Evolutionary conservation across 2,329 filamentous ascomycete genomes (phyloP).

Genomic region (Penicillium sp.): DNA sequence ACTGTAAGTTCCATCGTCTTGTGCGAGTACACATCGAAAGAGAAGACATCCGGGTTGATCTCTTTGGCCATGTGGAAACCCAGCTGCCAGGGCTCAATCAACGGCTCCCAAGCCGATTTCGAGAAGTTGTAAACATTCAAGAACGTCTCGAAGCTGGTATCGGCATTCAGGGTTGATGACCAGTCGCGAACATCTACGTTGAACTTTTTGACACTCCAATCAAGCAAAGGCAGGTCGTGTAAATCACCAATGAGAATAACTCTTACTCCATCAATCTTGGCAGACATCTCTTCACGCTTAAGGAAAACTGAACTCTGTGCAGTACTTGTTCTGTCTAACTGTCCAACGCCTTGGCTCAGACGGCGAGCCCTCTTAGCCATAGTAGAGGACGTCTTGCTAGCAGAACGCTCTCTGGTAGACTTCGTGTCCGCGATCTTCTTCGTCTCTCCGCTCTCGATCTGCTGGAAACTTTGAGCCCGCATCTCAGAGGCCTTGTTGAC

Average conservation of each 20-base stretch:
- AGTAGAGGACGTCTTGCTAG: constrained; percentile 43
- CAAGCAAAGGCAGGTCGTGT: constrained; percentile 91
- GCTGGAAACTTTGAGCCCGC: constrained; percentile 55
- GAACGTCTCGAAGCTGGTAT: constrained; percentile 89
- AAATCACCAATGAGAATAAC: constrained; percentile 93
- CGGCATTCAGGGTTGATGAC: constrained; percentile 82
- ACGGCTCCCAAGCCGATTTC: constrained; percentile 95
- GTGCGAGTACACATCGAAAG: constrained; percentile 81
- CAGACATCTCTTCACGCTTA: constrained; percentile 76
- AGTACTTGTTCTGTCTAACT: constrained; percentile 38
- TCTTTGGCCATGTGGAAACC: constrained; percentile 84
- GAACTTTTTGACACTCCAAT: constrained; percentile 90
- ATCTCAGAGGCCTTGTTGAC: constrained; percentile 86
- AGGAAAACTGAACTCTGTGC: constrained; percentile 53
- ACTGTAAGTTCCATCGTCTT: constrained; percentile 90
- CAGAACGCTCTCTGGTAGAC: constrained; percentile 49
- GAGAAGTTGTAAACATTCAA: constrained; percentile 99
- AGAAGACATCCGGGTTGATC: constrained; percentile 69
- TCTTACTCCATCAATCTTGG: constrained; percentile 81
- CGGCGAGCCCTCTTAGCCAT: constrained; percentile 46
- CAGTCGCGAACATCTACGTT: constrained; percentile 82
- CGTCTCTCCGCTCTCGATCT: constrained; percentile 54
- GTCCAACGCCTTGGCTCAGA: constrained; percentile 45
- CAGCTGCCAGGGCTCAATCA: constrained; percentile 96
- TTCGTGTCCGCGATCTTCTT: constrained; percentile 50